Base-by-base conservation (phyloP, 768 basidiomycete species). In the Jaapia argillacea region DNA sequence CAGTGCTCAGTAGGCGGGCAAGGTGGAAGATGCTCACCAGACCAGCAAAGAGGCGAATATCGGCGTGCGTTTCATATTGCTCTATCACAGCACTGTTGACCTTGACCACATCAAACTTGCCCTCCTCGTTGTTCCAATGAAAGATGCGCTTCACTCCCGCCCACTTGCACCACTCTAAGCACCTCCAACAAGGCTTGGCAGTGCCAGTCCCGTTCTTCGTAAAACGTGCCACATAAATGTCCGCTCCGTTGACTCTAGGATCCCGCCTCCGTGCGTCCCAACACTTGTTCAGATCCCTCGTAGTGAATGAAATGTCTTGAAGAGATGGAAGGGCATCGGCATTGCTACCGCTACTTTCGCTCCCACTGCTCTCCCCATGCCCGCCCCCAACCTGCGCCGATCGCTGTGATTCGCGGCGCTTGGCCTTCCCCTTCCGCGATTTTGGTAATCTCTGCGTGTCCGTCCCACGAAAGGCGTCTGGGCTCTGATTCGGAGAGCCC, bases 141-240 rank as follows among this genome's bases (percentile, higher is more conserved):
- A 74, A 77, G 33, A 77, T 67, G 31, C 75, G 66, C 57, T 68
- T 73, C 46, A 78, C 66, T 0, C 74, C 74, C 18, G 73, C 72
- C 74, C 75, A 77, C 36, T 60, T 58, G 50, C 72, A 77, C 73
- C 72, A 78, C 43, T 71, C 67, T 24, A 78, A 45, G 44, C 75
- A 77, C 35, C 75, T 58, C 69, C 72, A 74, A 52, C 74, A 77
- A 25, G 75, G 76, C 53, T 63, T 65, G 12, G 74, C 69, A 40
- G 58, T 59, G n/a, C 71, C 73, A 55, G 69, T 56, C n/a, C 71
- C 75, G 20, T 58, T 58, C 54, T 70, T 72, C 14, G 66, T 72
- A 42, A 70, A 58, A 12, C 75, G 65, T 14, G 66, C 72, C 28
- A 78, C 74, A 41, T 75, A 77, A 21, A 77, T 54, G 53, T 77